Evolutionary conservation across 176 grass and related monocot species (phyloP), one percentile per base, ranked within the genome.

Genomic region (Triticum dicoccoides): DNA sequence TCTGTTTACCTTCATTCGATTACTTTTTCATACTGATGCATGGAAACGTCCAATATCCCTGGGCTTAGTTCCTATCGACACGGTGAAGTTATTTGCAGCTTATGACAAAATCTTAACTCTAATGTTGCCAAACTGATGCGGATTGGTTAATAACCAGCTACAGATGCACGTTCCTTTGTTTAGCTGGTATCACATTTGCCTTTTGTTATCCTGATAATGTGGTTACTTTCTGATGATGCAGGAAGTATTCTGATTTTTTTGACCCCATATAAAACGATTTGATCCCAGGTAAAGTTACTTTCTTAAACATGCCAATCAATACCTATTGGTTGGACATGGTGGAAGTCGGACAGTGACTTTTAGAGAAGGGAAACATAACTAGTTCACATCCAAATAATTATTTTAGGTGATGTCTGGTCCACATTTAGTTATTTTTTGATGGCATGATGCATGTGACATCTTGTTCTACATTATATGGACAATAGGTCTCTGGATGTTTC

Each of bases 161-260:
- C 14, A 37, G 13, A 73, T 66, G 54, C 24, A 41, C 3, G 42
- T 77, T 81, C 69, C 2, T 86, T 80, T 72, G 59, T 80, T 87
- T 79, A 83, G 24, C 52, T 84, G 76, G 56, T 59, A 59, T 52
- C 29, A 21, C 13, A 1, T 80, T 34, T 80, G 76, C 76, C 61
- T 87, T 83, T 34, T 67, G 29, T 70, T 81, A 38, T 44, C 51
- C 12, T 82, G 63, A 78, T 78, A 56, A 70, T 78, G 68, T 66
- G 70, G 21, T 35, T 61, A 74, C 69, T 80, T 76, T 87, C 59
- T 52, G 59, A 87, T 91, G 33, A 76, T 21, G 21, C 76, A 69
- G 21, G 18, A 23, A 54, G n/a, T 42, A 75, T 27, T 61, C 63
- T 58, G 17, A 58, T 59, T 59, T 59, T 21, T 59, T 21, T 59